Conservation (phyloP, 768 basidiomycete species). For the Tremella mesenterica region DNA sequence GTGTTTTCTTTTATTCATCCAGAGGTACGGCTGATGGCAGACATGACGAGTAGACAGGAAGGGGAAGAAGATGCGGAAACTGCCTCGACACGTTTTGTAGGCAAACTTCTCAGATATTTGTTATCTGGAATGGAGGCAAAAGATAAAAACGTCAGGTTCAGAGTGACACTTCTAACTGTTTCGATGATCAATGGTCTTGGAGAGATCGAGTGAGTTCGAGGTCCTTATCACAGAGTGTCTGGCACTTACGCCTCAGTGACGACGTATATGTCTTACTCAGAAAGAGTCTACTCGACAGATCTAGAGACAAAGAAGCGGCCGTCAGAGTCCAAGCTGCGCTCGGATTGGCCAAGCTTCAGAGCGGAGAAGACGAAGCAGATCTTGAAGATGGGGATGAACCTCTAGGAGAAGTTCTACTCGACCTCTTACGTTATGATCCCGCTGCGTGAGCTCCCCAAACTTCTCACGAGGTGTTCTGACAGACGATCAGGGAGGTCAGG, state of each 20-base stretch:
- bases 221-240: not conserved
- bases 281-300: conserved; percentile 58
- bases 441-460: conserved; percentile 55
- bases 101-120: conserved; percentile 61
- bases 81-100: conserved; percentile 59
- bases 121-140: conserved; percentile 72
- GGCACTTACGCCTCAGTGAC: conserved; percentile 52
- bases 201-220: conserved; percentile 65
- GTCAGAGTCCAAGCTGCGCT: conserved; percentile 73
- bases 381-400: conserved; percentile 43
- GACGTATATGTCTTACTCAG: conserved; percentile 62
- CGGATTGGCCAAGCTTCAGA: conserved; percentile 67
- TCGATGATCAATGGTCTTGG: conserved; percentile 73
- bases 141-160: conserved; percentile 76
- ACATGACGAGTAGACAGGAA: conserved; percentile 46
- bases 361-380: conserved; percentile 59
- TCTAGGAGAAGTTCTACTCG: conserved; percentile 45
- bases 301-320: conserved; percentile 66
- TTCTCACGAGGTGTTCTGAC: not conserved
- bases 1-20: no score
- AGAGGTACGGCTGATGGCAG: conserved; percentile 28
- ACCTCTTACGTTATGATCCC: conserved; percentile 62
- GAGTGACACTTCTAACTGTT: conserved; percentile 65
- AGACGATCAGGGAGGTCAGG: conserved; percentile 66
- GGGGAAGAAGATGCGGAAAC: conserved; percentile 56